Evolutionary conservation across 2,329 filamentous ascomycete species (phyloP), one percentile per base, ranked within the genome.

Genomic region (Parascedosporium putredinis): DNA sequence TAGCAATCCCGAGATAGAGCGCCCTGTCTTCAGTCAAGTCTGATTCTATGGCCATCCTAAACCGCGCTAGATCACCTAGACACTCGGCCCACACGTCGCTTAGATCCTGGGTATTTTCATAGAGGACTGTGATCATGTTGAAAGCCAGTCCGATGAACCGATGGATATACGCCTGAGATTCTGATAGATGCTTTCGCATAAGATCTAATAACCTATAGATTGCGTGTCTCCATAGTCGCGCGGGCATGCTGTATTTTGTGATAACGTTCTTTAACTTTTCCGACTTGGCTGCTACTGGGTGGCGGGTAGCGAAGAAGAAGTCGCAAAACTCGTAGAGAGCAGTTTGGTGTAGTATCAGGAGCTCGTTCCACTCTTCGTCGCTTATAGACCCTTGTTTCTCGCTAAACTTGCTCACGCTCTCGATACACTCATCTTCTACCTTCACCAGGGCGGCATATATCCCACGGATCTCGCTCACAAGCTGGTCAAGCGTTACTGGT

Each of bases 1-100:
- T 72, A 0, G 86, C 84, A 0, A 95, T 86, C 0, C 76, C 75
- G 0, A 85, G 86, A 90, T 90, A 97, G 0, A 82, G 78, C 45
- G 94, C 87, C 1, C 86, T 72, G 50, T 91, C 84, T 2, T 76
- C 67, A 18, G 86, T 73, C 53, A 93, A 84, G 24, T 85, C 79
- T 33, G 94, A 86, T 62, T 96, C 89, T 40, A 96, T 88, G 0
- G 89, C 88, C 89, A 96, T 96, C 1, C 75, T 62, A 40, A 94
- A 95, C 16, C 90, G 73, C 0, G 83, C 85, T 0, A 96, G 66
- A 59, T 97, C 90, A 0, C 91, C 91, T 0, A 97, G 69, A 49
- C 89, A 96, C 56, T 96, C 91, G 6, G 95, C 86, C 91, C 91
- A 97, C 0, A 87, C 95, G 51, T 93, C 86, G 47, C 85, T 78